phyloP scores from a whole-genome alignment of 2,329 filamentous ascomycete species.

The Fusarium sp. region DNA sequence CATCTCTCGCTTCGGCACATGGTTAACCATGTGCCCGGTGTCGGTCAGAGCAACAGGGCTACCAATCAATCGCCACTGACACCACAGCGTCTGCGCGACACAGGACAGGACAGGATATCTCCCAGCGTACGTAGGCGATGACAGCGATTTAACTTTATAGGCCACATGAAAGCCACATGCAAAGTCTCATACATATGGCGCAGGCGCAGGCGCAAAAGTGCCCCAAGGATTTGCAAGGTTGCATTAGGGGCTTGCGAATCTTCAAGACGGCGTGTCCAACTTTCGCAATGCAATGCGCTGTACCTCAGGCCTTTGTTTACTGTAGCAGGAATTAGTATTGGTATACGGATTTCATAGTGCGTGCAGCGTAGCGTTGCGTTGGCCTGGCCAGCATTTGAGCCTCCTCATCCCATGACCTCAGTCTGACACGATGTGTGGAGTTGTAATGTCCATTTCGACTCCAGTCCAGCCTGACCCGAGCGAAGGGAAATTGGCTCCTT shows the following conservation, averaged over 20 bases:
- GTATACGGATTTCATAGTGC: not conserved
- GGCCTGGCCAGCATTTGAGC: constrained; percentile 33
- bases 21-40: constrained; percentile 42
- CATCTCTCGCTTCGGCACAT: constrained; percentile 34
- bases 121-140: constrained; percentile 7
- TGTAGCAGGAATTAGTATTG: not conserved
- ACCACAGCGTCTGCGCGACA: not conserved
- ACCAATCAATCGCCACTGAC: constrained; percentile 34
- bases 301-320: constrained; percentile 6
- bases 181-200: constrained; percentile 1
- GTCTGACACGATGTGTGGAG: constrained; percentile 44
- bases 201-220: constrained; percentile 14
- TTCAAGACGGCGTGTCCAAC: constrained; percentile 19
- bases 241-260: constrained; percentile 30
- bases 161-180: constrained; percentile 12
- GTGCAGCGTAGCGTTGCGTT: constrained; percentile 14
- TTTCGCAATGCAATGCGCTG: constrained; percentile 5
- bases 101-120: not conserved
- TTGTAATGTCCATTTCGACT: constrained; percentile 28
- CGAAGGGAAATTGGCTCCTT: constrained; percentile 35
- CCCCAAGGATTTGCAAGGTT: constrained; percentile 3
- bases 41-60: constrained; percentile 34
- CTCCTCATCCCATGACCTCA: constrained; percentile 43
- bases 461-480: constrained; percentile 33
- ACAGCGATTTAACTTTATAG: constrained; percentile 13